These are phyloP conservation scores for Phaeosphaeriaceae sp. DNA, from an alignment of 2,329 filamentous ascomycete species.

Conservation along the genomic window DNA sequence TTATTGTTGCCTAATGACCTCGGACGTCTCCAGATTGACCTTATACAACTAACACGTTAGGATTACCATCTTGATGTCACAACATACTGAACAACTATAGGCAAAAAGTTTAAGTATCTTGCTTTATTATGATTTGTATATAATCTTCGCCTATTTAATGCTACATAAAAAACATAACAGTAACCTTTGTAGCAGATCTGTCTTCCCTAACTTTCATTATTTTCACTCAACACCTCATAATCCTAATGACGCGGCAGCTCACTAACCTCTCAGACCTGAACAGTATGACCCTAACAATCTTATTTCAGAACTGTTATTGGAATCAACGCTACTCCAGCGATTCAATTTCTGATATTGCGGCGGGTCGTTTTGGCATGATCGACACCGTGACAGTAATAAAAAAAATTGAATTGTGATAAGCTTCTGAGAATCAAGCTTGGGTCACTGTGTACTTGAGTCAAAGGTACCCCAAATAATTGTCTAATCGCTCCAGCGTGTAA, in stretches of 20 bases:
- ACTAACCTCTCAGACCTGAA: constrained; percentile 12
- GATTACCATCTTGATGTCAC: not conserved
- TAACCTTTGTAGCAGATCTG: not conserved
- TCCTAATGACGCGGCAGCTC: constrained; percentile 1
- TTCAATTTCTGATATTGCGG: constrained; percentile 6
- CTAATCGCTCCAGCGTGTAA: constrained; percentile 17
- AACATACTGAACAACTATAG: not conserved
- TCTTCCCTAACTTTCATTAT: not conserved
- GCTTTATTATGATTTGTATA: too few species aligned
- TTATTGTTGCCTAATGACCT: constrained; percentile 6
- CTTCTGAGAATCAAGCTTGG: constrained; percentile 15
- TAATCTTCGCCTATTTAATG: not conserved
- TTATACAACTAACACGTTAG: too few species aligned
- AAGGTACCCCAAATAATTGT: constrained; percentile 14
- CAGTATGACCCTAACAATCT: constrained; percentile 16
- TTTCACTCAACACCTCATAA: not conserved
- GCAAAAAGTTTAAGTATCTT: too few species aligned
- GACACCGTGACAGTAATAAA: constrained; percentile 12
- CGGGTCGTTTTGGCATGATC: constrained; percentile 1
- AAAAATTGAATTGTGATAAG: constrained; percentile 20
- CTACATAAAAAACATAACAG: too few species aligned
- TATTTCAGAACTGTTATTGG: constrained; percentile 11
- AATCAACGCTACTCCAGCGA: constrained; percentile 18
- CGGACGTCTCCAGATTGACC: not conserved
- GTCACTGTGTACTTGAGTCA: constrained; percentile 16